Percentiles rank a stretch among this genome's conserved stretches.
phyloP scores from a whole-genome alignment of 2,329 filamentous ascomycete genomes.

The Cladosporium sp. region DNA sequence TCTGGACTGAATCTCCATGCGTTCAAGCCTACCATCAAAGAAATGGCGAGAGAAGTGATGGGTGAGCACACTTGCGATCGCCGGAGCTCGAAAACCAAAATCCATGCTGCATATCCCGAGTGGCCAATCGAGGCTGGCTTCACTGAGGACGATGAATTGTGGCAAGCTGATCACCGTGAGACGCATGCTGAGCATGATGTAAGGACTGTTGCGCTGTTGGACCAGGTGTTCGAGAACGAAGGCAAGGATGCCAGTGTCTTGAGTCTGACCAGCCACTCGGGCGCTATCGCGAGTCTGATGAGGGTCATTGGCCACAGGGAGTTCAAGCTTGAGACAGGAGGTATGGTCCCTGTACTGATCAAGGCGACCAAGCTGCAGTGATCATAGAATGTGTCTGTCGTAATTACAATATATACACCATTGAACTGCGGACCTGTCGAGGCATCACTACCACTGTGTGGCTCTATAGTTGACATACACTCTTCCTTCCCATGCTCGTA shows the following conservation, averaged over 20 bases:
- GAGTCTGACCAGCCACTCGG: slow-evolving; percentile 56
- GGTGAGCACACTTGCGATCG: slow-evolving; percentile 67
- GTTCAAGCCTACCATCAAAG: slow-evolving; percentile 60
- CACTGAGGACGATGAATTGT: slow-evolving; percentile 51
- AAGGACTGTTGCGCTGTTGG: slow-evolving; percentile 36
- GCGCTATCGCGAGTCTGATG: slow-evolving; percentile 54
- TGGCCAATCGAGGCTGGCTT: slow-evolving; percentile 61
- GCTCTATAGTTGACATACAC: slow-evolving; percentile 30
- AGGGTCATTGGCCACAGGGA: slow-evolving; percentile 40
- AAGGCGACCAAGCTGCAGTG: slow-evolving; percentile 29
- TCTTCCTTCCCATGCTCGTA: slow-evolving; percentile 36
- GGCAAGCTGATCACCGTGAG: slow-evolving; percentile 43
- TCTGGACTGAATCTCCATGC: slow-evolving; percentile 47
- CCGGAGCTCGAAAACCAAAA: slow-evolving; percentile 52
- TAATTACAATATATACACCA: not conserved
- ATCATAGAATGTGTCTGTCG: not conserved
- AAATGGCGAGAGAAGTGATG: slow-evolving; percentile 60
- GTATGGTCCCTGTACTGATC: slow-evolving; percentile 49
- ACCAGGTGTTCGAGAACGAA: slow-evolving; percentile 47
- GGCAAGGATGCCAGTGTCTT: slow-evolving; percentile 44
- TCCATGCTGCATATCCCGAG: slow-evolving; percentile 49
- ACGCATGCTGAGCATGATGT: slow-evolving; percentile 41
- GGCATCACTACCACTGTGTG: no score
- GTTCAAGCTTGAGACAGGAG: slow-evolving; percentile 48
- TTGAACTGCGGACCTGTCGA: not conserved